Evolutionary conservation across 2,329 filamentous ascomycete species (phyloP).

Genomic region (Arthrobotrys conoides): DNA sequence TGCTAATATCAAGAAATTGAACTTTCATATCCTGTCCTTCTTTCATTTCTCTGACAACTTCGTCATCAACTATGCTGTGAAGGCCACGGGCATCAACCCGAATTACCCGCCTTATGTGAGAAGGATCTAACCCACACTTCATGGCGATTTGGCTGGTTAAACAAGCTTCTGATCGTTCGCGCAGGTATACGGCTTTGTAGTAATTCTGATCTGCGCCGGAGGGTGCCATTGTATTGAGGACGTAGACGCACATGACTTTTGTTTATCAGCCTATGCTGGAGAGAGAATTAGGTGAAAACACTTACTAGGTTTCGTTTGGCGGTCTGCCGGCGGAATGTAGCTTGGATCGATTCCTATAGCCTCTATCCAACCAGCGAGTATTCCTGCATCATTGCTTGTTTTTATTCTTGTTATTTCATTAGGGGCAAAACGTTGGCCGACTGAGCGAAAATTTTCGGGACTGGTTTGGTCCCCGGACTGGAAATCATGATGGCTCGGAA

Average conservation of each 20-base stretch:
- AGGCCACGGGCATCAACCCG: constrained; percentile 81
- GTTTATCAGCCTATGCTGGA: constrained; percentile 22
- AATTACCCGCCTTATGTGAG: constrained; percentile 78
- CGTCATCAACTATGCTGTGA: constrained; percentile 89
- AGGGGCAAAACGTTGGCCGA: constrained; percentile 64
- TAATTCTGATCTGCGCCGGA: constrained; percentile 67
- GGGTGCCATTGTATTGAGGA: constrained; percentile 68
- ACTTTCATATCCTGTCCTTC: constrained; percentile 92
- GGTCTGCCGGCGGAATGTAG: constrained; percentile 84
- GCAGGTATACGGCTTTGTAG: constrained; percentile 88
- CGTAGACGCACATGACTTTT: constrained; percentile 87
- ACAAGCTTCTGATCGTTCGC: constrained; percentile 80
- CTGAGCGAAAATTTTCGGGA: constrained; percentile 60
- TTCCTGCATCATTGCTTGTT: constrained; percentile 75
- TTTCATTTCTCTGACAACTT: constrained; percentile 83
- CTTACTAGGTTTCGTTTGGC: constrained; percentile 76
- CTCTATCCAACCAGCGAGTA: constrained; percentile 86
- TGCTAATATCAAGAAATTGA: constrained; percentile 77
- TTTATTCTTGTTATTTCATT: constrained; percentile 70
- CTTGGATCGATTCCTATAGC: constrained; percentile 88
- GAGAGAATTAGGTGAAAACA: neutral
- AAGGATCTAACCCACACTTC: constrained; percentile 85
- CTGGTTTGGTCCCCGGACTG: constrained; percentile 62
- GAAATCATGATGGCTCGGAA: constrained; percentile 66
- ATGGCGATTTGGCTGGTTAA: constrained; percentile 79